Base-by-base conservation (phyloP, 352 stramenopile species). In the Elongisporangium senticosum region DNA sequence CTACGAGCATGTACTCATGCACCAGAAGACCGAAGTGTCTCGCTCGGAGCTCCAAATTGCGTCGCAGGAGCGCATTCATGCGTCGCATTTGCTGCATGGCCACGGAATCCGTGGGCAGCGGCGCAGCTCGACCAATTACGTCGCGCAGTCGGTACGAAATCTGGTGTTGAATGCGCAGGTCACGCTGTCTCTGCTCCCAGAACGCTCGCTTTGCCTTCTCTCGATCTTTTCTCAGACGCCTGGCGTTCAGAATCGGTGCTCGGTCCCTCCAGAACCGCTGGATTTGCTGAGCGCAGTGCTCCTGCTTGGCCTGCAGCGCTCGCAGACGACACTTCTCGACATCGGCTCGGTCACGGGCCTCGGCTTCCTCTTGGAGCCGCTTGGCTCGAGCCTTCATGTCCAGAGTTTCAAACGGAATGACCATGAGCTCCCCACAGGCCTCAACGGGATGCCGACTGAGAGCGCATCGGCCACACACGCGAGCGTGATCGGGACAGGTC, bases 1-100 rank as follows among this genome's bases (percentile, higher is more conserved):
- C 80, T 6, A 88, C 69, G 19, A 62, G 59, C 72, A 86, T 82
- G 56, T 90, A 90, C 51, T 87, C 80, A 24, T 72, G 55, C 24
- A 81, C 23, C 0, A 90, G 54, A 7, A 90, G 55, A 1, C 80
- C 78, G 50, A 89, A 89, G 48, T 79, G 68, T 6, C 77, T 50
- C 3, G 76, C 80, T 19, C 78, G 74, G 37, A 82, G 75, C 33
- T 54, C 49, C 7, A 90, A 58, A 52, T 81, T 73, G 1, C 76
- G 74, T 13, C 76, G 67, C 26, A 78, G 72, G 6, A 85, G 23
- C 1, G 61, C 61, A 56, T 83, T 74, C 65, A 90, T 77, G 23
- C 69, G 69, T 24, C 76, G 76, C 24, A 90, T 62, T 48, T 64
- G 63, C 23, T 62, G 58, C 49, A 74, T 53, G 0, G 76, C 72